A percentile compares a stretch with the other conserved stretches of the same genome.
Evolutionary conservation across 2,329 filamentous ascomycete species (phyloP).

Genomic region (Ceratocystis alfenasii): DNA sequence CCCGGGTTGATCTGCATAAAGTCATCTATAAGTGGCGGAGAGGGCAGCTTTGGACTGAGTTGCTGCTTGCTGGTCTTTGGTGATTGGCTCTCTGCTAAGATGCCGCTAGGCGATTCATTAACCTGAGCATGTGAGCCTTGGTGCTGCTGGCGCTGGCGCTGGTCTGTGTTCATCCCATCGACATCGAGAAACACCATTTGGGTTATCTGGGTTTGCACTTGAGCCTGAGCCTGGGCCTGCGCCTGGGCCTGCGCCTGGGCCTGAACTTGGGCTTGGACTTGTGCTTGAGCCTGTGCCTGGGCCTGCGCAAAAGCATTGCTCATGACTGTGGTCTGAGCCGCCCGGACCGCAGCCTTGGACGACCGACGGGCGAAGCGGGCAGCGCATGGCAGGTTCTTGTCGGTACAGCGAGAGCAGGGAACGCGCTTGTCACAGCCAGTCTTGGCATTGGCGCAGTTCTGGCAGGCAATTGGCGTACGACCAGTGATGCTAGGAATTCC

Average conservation of each 20-base stretch:
- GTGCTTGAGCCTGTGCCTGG: background rate
- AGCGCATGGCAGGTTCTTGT: constrained; percentile 31
- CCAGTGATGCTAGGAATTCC: constrained; percentile 34
- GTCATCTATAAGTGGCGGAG: constrained; percentile 30
- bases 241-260: constrained; percentile 10
- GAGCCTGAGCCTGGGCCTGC: background rate
- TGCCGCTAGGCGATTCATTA: background rate
- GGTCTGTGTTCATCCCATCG: constrained; percentile 24
- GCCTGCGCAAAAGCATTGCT: constrained; percentile 18
- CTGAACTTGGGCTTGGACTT: background rate
- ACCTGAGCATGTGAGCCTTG: background rate
- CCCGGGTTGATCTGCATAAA: constrained; percentile 32
- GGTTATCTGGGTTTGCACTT: background rate
- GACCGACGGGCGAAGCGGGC: constrained; percentile 41
- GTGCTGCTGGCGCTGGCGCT: constrained; percentile 12
- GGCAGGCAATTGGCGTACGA: constrained; percentile 32
- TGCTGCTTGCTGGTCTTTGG: constrained; percentile 30
- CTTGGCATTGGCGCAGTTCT: constrained; percentile 32
- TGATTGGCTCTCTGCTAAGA: constrained; percentile 27
- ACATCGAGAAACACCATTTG: constrained; percentile 32
- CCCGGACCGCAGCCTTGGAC: constrained; percentile 37
- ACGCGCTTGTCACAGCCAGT: constrained; percentile 32
- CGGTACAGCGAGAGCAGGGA: constrained; percentile 32
- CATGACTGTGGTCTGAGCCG: constrained; percentile 31
- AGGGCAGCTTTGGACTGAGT: constrained; percentile 17